phyloP scores from a whole-genome alignment of 2,329 filamentous ascomycete species.

The Metarhizium guizhouense region DNA sequence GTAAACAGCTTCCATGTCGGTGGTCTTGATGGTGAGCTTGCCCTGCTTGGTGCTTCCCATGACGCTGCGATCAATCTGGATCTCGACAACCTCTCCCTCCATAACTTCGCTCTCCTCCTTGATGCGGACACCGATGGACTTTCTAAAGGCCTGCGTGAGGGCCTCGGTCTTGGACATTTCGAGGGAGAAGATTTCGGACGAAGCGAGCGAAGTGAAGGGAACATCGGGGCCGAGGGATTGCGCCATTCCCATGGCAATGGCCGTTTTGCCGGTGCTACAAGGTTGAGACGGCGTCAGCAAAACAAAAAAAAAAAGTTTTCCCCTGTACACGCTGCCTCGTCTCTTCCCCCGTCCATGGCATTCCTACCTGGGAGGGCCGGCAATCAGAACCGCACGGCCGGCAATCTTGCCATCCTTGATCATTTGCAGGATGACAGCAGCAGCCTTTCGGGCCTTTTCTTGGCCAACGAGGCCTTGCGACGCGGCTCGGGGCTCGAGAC shows the following conservation, averaged over 20 bases:
- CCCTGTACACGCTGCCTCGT: neutral
- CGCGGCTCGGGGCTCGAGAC: constrained; percentile 72
- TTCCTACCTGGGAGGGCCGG: constrained; percentile 70
- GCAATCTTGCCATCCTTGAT: constrained; percentile 98
- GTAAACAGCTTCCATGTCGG: constrained; percentile 99
- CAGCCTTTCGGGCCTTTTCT: constrained; percentile 91
- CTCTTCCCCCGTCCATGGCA: too few species aligned
- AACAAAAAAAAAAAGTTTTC: neutral
- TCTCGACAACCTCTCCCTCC: constrained; percentile 97
- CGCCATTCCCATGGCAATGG: constrained; percentile 97
- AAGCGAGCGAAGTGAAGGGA: constrained; percentile 90
- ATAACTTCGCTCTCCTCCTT: constrained; percentile 99
- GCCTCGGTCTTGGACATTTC: constrained; percentile 99
- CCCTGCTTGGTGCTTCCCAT: constrained; percentile 96
- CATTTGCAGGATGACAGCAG: constrained; percentile 95
- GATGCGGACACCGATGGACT: constrained; percentile 95
- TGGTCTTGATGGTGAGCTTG: constrained; percentile 98
- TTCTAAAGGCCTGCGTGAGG: constrained; percentile 95
- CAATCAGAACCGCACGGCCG: constrained; percentile 86
- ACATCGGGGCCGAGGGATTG: constrained; percentile 91
- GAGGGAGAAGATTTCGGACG: constrained; percentile 95
- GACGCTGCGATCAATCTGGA: constrained; percentile 94
- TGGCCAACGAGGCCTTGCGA: constrained; percentile 95
- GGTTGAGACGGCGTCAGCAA: constrained; percentile 10
- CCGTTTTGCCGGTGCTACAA: constrained; percentile 82